Evolutionary conservation across 2,329 filamentous ascomycete species (phyloP).

Genomic region (Chrysosporium queenslandicum): DNA sequence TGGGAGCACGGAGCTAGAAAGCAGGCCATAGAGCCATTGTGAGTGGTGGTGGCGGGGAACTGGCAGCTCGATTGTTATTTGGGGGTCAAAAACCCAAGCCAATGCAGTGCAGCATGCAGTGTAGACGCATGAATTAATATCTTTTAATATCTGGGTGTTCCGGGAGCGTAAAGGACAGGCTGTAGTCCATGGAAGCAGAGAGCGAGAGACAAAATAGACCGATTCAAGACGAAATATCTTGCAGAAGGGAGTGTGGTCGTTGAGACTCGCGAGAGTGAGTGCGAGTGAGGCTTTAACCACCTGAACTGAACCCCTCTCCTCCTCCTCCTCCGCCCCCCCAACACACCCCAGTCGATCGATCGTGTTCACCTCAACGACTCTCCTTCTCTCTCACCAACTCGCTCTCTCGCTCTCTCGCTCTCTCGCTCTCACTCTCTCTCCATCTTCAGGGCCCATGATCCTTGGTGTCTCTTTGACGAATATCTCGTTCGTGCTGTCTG

Average conservation of each 20-base stretch:
- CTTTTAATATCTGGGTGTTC: not conserved
- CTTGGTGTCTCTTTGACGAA: no score
- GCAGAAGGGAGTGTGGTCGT: not conserved
- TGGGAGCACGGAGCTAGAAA: no score
- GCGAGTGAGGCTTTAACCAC: not conserved
- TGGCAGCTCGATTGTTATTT: not conserved
- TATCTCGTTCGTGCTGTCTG: not conserved
- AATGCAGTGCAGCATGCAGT: not conserved
- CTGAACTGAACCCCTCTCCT: no score
- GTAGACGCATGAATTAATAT: conserved; percentile 4
- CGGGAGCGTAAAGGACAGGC: no score
- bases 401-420: not conserved
- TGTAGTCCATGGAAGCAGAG: not conserved
- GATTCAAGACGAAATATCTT: no score
- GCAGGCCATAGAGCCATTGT: no score
- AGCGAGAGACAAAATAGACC: no score
- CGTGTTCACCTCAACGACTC: no score
- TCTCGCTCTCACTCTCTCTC: not conserved
- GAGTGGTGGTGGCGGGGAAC: not conserved
- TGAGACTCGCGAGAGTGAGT: not conserved
- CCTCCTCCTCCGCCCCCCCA: not conserved
- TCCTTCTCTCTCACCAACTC: not conserved
- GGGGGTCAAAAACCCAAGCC: conserved; percentile 3
- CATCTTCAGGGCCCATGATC: not conserved
- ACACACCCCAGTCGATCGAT: not conserved